A percentile compares a stretch with the other conserved stretches of the same genome.
Evolutionary conservation across 148 eudicot species (phyloP).

Genomic region (Heliosperma pusillum): DNA sequence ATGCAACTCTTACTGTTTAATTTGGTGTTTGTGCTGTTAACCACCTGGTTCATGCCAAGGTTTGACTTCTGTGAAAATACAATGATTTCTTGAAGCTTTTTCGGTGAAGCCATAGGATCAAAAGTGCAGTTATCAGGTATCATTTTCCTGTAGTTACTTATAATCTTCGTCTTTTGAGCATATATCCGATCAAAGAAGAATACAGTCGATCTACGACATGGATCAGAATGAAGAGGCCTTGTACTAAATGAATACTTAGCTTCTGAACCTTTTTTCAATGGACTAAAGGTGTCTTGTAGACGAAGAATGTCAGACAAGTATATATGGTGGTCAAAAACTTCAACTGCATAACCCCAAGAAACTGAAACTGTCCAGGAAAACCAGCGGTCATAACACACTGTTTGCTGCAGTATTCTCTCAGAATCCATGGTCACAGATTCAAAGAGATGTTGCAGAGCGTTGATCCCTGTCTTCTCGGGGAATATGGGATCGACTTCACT

Average conservation of each 20-base stretch:
- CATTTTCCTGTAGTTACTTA: conserved; percentile 43
- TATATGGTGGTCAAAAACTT: conserved; percentile 41
- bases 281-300: conserved; percentile 40
- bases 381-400: conserved; percentile 73
- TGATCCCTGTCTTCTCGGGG: conserved; percentile 44
- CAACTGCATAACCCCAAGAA: conserved; percentile 83
- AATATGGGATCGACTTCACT: conserved; percentile 50
- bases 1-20: background rate
- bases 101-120: conserved; percentile 49
- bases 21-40: background rate
- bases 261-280: conserved; percentile 38
- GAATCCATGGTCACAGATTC: conserved; percentile 49
- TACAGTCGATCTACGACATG: conserved; percentile 52
- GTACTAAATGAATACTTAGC: conserved; percentile 32
- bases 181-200: conserved; percentile 45
- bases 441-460: conserved; percentile 44
- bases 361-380: conserved; percentile 80
- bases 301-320: conserved; percentile 44
- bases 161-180: conserved; percentile 15
- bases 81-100: conserved; percentile 43
- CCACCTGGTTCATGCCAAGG: conserved; percentile 55
- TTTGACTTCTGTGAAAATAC: conserved; percentile 47
- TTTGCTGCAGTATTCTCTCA: conserved; percentile 60
- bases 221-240: conserved; percentile 37
- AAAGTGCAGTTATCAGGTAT: conserved; percentile 45